A percentile compares a stretch with the other conserved stretches of the same genome.
These are phyloP conservation scores for Ramularia collo-cygni DNA, from an alignment of 2,329 filamentous ascomycete species.

Conservation along the genomic window DNA sequence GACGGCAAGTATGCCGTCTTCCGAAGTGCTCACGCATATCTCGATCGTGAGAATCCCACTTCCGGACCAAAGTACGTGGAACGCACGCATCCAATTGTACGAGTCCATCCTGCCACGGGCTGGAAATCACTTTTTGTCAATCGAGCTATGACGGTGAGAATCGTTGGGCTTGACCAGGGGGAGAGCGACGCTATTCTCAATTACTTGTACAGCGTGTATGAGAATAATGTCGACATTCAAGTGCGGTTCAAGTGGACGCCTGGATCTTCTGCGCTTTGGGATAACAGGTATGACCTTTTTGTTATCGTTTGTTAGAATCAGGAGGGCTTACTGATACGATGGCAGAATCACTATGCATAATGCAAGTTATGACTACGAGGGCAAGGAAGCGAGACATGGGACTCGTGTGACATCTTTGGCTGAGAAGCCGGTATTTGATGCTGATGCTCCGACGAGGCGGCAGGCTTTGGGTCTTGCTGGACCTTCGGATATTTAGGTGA, in stretches of 20 bases:
- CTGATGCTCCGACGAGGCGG: constrained; percentile 57
- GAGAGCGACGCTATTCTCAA: constrained; percentile 63
- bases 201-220: constrained; percentile 63
- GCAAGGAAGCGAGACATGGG: constrained; percentile 60
- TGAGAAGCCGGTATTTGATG: constrained; percentile 63
- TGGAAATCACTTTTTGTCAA: constrained; percentile 72
- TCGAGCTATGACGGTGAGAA: constrained; percentile 59
- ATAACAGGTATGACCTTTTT: constrained; percentile 45
- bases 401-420: constrained; percentile 64
- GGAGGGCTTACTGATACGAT: constrained; percentile 1
- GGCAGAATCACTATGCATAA: constrained; percentile 53
- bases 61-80: constrained; percentile 61
- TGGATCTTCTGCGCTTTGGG: constrained; percentile 61
- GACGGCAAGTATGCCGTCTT: constrained; percentile 62
- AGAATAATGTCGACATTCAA: constrained; percentile 65
- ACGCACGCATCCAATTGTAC: constrained; percentile 60
- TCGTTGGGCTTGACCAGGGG: constrained; percentile 61
- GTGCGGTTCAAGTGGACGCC: constrained; percentile 66
- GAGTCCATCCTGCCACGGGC: constrained; percentile 64
- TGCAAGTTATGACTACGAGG: constrained; percentile 67
- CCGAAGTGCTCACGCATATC: constrained; percentile 58
- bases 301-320: not conserved
- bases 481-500: constrained; percentile 29
- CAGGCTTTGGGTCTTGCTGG: constrained; percentile 60
- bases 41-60: constrained; percentile 56